These are phyloP conservation scores for Allomyces javanicus DNA, from an alignment of 192 early-diverging fungal species.

Conservation along the genomic window DNA sequence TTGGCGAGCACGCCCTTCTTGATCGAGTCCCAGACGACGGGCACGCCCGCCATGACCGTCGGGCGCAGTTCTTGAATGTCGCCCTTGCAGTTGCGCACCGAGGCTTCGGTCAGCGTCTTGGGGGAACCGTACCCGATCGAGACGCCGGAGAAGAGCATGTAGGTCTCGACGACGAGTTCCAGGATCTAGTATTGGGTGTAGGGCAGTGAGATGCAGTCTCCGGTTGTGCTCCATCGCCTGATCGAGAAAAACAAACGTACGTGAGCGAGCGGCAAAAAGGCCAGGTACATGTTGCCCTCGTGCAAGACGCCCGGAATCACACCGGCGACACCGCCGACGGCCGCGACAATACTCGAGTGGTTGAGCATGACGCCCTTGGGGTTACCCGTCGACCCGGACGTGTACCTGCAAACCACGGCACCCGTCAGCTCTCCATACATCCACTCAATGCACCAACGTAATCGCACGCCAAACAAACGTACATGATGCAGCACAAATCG, in stretches of 20 bases:
- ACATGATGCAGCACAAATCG: constrained; percentile 45
- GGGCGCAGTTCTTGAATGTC: constrained; percentile 48
- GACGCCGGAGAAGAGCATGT: constrained; percentile 12
- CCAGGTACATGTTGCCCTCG: constrained; percentile 18
- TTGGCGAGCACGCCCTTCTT: constrained; percentile 44
- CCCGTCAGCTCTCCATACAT: constrained; percentile 4
- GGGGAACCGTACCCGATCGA: constrained; percentile 42
- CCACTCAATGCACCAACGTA: too few species aligned
- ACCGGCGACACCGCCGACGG: constrained; percentile 16
- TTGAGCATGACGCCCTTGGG: constrained; percentile 54
- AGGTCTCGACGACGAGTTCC: background rate
- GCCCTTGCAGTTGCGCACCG: constrained; percentile 40
- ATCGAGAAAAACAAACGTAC: constrained; percentile 40
- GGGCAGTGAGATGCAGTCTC: background rate
- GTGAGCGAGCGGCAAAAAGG: constrained; percentile 48
- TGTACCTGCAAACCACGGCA: too few species aligned
- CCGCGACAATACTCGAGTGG: constrained; percentile 44
- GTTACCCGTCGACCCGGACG: constrained; percentile 40
- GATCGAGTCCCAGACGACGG: constrained; percentile 59
- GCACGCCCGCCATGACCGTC: constrained; percentile 52
- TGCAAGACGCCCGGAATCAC: constrained; percentile 9
- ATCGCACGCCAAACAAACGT: constrained; percentile 12
- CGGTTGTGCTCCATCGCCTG: background rate
- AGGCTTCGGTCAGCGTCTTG: constrained; percentile 44
- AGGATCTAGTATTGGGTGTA: background rate